A percentile compares a stretch with the other conserved stretches of the same genome.
Conservation (phyloP, 352 stramenopile genomes). For the Globisporangium spinosum region DNA sequence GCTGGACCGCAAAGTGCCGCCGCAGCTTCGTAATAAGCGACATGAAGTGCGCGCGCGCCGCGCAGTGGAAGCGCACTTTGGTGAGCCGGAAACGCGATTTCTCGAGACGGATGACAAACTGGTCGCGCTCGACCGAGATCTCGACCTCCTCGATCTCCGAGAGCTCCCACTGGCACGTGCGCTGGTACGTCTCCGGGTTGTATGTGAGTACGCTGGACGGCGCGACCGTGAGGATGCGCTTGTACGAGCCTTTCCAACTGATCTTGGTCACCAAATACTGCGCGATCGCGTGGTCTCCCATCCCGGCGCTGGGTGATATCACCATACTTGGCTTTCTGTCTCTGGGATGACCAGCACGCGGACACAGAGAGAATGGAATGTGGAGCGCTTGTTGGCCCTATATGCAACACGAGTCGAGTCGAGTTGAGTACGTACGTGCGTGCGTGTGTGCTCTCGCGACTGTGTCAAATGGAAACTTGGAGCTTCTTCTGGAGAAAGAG, state of each 20-base stretch:
- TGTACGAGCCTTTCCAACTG: conserved; percentile 61
- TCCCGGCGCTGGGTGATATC: not conserved
- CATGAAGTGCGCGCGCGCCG: conserved; percentile 49
- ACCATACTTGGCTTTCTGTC: not conserved
- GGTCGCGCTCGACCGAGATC: conserved; percentile 30
- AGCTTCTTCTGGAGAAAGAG: not conserved
- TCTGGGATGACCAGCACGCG: not conserved
- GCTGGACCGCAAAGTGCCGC: conserved; percentile 37
- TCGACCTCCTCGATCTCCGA: conserved; percentile 55
- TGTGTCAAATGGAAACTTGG: not conserved
- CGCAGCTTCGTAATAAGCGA: conserved; percentile 45
- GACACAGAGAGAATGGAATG: not conserved
- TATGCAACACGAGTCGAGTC: not conserved
- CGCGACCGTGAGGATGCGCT: conserved; percentile 52
- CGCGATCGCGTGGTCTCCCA: conserved; percentile 37
- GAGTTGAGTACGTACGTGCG: not conserved
- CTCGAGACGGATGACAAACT: conserved; percentile 60
- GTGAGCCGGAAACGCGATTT: conserved; percentile 54
- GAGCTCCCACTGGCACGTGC: conserved; percentile 70
- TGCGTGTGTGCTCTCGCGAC: not conserved
- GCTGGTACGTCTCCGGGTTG: conserved; percentile 63
- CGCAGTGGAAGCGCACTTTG: conserved; percentile 56
- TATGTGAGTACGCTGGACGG: conserved; percentile 52
- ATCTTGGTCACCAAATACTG: conserved; percentile 72
- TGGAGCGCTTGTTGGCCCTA: not conserved